Evolutionary conservation across 192 early-diverging fungal species (phyloP), one percentile per base, ranked within the genome.

Genomic region (Glomus cerebriforme): DNA sequence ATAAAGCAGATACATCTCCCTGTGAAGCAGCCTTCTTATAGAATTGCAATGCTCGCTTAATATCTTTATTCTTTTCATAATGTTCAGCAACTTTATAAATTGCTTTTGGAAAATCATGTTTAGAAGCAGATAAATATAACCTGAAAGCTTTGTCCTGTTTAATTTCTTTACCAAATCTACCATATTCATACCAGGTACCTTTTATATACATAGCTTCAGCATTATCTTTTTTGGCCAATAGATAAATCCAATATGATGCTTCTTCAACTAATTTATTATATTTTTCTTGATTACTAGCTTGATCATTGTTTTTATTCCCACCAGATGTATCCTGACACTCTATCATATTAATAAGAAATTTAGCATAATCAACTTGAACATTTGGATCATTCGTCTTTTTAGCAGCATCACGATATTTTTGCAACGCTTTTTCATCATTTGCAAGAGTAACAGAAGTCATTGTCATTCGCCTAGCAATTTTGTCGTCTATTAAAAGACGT

Each of bases 121-220:
- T 93, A 54, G 92, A 87, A 6, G 94, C 86, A 7, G 87, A 87
- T 35, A 85, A 84, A 71, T 86, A 94, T 67, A 85, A 89, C 78
- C 86, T 87, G 19, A 91, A 75, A 1, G 94, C 92, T 83, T 94
- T 95, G 58, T 88, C 84, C 31, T 79, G 71, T 79, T 92, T 93
- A 69, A 83, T 76, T 35, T 88, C 82, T 27, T 86, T 84, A 1
- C 82, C 83, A 74, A 91, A 93, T 69, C 81, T 80, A n/a, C 92
- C 92, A 34, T 87, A 76, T 59, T 91, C 87, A 77, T 92, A 90
- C 92, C 91, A 94, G 15, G 84, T 85, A 32, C 91, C 94, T 62
- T 90, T 89, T 49, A 95, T 92, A 79, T 88, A 95, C 71, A 89
- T 87, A 4, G 94, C 93, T 80, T 94, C 93, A 1, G 92, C 81